Evolutionary conservation across 1,139 yeast species (phyloP).

Genomic region (Kodamaea plutei): DNA sequence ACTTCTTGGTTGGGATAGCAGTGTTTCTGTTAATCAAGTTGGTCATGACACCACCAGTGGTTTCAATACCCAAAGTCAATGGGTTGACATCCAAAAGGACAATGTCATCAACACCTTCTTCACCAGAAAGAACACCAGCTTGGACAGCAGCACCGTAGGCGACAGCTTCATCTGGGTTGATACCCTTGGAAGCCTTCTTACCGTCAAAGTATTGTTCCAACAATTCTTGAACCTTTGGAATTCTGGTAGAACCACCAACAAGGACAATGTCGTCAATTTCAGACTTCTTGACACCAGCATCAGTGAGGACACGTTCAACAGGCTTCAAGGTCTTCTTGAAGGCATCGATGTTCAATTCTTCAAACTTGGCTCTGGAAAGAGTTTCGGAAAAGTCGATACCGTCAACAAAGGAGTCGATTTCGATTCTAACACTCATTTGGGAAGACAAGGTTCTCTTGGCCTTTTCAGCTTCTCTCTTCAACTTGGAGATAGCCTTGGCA

Average conservation of each 20-base stretch:
- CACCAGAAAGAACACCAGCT: constrained; percentile 92
- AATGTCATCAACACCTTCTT: constrained; percentile 47
- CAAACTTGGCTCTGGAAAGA: constrained; percentile 91
- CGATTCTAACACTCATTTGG: constrained; percentile 85
- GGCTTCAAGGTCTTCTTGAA: constrained; percentile 91
- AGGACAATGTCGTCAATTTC: constrained; percentile 89
- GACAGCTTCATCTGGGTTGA: constrained; percentile 80
- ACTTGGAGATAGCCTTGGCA: constrained; percentile 78
- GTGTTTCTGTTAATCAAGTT: constrained; percentile 46
- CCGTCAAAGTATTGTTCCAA: constrained; percentile 85
- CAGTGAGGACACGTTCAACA: constrained; percentile 87
- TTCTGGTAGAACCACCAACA: constrained; percentile 98
- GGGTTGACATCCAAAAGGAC: constrained; percentile 48
- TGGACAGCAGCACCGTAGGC: constrained; percentile 63
- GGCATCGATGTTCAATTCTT: constrained; percentile 82
- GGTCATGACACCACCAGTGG: constrained; percentile 49
- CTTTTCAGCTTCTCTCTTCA: constrained; percentile 95
- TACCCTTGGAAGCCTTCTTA: constrained; percentile 92
- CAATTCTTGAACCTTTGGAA: constrained; percentile 93
- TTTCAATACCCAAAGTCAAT: constrained; percentile 47
- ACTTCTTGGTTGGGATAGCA: constrained; percentile 46
- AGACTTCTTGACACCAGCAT: constrained; percentile 76
- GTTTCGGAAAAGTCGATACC: constrained; percentile 95
- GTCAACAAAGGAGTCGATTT: constrained; percentile 91
- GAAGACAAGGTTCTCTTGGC: constrained; percentile 93